Conservation (phyloP, 2,329 filamentous ascomycete genomes). For the Phialocephala subalpina region DNA sequence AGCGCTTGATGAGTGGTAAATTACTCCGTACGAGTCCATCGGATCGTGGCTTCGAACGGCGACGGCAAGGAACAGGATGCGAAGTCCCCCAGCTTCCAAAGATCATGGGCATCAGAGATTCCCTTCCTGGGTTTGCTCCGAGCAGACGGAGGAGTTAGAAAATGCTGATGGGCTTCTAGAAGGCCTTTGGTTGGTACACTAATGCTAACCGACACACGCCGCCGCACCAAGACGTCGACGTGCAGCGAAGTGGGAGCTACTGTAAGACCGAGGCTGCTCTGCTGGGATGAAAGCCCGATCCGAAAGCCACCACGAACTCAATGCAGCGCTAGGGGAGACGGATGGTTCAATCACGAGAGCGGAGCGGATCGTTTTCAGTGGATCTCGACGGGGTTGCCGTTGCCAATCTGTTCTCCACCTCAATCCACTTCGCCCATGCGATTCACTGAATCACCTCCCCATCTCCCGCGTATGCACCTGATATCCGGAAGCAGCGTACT, state of each 20-base stretch:
- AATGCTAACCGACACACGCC: not conserved
- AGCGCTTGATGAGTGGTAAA: not conserved
- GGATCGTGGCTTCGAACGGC: not conserved
- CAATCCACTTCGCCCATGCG: not conserved
- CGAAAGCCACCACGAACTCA: not conserved
- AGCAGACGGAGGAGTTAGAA: not conserved
- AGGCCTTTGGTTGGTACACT: not conserved
- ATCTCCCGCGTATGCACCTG: not conserved
- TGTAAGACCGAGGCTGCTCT: not conserved
- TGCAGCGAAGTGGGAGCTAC: not conserved
- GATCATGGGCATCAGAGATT: not conserved
- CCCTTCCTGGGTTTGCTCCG: conserved; percentile 1
- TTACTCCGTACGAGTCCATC: not conserved
- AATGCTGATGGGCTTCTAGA: conserved; percentile 4
- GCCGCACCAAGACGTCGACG: not conserved
- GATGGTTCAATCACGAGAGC: not conserved
- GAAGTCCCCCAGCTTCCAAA: not conserved
- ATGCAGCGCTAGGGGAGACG: not conserved
- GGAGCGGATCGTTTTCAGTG: not conserved
- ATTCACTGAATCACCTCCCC: too few relatives aligned
- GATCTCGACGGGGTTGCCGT: not conserved
- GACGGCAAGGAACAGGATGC: not conserved
- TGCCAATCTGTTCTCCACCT: not conserved
- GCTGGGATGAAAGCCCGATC: not conserved
- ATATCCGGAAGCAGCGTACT: not conserved